Conservation (phyloP, 116 monocot genomes). For the Phalaenopsis hybrid region DNA sequence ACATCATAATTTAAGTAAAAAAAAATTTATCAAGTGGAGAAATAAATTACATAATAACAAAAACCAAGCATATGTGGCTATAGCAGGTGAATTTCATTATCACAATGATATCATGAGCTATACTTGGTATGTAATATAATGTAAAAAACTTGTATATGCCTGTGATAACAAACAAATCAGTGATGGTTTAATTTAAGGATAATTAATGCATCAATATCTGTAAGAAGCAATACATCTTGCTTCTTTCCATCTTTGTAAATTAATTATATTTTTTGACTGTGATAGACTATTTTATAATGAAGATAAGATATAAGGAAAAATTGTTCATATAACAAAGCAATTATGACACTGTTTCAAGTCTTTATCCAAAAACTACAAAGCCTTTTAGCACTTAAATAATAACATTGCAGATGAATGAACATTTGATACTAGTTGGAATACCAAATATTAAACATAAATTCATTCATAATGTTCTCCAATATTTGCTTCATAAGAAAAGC, state of each 20-base stretch:
- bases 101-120: no score
- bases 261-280: background rate
- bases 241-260: background rate
- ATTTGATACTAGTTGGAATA: background rate
- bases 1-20: background rate
- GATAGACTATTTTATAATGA: background rate
- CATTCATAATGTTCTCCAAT: background rate
- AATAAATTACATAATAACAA: background rate
- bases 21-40: background rate
- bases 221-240: background rate
- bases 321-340: background rate
- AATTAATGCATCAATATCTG: background rate
- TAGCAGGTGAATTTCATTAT: no score
- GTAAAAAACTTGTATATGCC: background rate
- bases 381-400: background rate
- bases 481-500: background rate
- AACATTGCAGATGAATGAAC: background rate
- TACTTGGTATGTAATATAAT: background rate
- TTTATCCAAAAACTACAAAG: background rate
- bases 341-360: background rate
- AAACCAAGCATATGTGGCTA: background rate
- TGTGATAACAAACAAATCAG: background rate
- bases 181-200: background rate
- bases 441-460: background rate
- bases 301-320: background rate